These are phyloP conservation scores for Articulospora tetracladia DNA, from an alignment of 495 filamentous ascomycete genomes.

Conservation along the genomic window DNA sequence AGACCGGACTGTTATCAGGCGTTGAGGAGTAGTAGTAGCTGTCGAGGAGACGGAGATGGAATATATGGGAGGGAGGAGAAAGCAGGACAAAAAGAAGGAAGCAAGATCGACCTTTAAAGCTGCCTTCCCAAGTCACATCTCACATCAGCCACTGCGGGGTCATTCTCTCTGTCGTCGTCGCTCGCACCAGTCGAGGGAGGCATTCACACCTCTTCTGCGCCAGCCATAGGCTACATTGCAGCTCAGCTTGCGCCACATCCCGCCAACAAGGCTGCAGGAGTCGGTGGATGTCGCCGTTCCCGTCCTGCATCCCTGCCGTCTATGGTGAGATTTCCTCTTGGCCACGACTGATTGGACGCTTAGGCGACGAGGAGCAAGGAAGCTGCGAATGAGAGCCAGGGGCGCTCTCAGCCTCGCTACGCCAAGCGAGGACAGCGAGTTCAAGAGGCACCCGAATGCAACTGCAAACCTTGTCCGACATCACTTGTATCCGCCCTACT, in stretches of 20 bases:
- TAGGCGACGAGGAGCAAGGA: background rate
- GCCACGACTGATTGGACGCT: background rate
- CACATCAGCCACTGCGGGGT: background rate
- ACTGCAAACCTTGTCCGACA: too few relatives aligned
- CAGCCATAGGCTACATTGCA: background rate
- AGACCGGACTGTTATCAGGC: too few relatives aligned
- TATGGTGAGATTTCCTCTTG: background rate
- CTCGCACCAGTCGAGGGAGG: background rate
- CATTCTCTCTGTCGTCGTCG: background rate
- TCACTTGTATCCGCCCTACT: too few relatives aligned
- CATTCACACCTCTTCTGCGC: too few relatives aligned
- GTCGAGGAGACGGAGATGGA: background rate
- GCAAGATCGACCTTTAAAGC: background rate
- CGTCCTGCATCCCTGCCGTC: too few relatives aligned
- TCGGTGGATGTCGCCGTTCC: too few relatives aligned
- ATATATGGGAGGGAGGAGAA: too few relatives aligned
- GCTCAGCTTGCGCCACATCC: background rate
- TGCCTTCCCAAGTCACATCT: background rate
- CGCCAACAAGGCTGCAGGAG: background rate
- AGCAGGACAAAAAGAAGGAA: background rate
- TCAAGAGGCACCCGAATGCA: too few relatives aligned
- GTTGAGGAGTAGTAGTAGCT: background rate
- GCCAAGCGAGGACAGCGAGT: background rate
- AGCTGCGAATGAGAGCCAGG: background rate
- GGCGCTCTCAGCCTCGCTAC: background rate